phyloP scores from a whole-genome alignment of 257 asterid genomes.

The Capsicum chinense region DNA sequence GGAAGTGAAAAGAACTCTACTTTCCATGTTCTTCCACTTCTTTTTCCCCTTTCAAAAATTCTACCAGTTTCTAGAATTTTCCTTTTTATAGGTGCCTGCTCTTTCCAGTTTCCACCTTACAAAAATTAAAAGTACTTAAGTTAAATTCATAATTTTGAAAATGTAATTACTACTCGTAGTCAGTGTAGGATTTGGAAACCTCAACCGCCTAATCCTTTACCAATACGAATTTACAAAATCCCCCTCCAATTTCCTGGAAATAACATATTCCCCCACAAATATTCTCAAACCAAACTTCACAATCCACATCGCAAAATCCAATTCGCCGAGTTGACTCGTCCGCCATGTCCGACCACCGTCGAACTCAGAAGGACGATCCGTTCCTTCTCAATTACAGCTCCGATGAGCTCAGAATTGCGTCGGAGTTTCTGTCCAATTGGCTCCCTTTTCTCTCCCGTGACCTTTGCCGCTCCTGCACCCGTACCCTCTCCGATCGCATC shows the following conservation, averaged over 20 bases:
- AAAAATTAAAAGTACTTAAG: background rate
- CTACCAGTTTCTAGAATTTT: background rate
- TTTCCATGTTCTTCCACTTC: too few relatives aligned
- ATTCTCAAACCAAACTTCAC: background rate
- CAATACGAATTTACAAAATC: background rate
- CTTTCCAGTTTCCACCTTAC: background rate
- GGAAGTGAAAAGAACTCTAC: too few relatives aligned
- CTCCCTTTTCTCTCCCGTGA: conserved; percentile 79
- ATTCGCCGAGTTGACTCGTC: conserved; percentile 26
- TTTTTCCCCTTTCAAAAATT: background rate
- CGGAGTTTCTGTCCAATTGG: conserved; percentile 91
- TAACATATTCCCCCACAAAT: background rate
- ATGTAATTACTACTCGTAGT: background rate
- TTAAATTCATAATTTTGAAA: background rate
- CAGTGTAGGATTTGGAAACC: background rate
- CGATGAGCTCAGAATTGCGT: conserved; percentile 69
- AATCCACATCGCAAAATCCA: background rate
- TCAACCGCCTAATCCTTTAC: background rate
- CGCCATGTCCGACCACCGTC: conserved; percentile 35
- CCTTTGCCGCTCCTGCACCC: conserved; percentile 67
- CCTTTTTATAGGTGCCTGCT: background rate
- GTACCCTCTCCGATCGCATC: conserved; percentile 49
- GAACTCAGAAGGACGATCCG: conserved; percentile 41
- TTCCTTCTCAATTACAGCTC: conserved; percentile 61
- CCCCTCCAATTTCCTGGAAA: background rate